Base-by-base conservation (phyloP, 441 rosid genomes). In the Biscutella laevigata region DNA sequence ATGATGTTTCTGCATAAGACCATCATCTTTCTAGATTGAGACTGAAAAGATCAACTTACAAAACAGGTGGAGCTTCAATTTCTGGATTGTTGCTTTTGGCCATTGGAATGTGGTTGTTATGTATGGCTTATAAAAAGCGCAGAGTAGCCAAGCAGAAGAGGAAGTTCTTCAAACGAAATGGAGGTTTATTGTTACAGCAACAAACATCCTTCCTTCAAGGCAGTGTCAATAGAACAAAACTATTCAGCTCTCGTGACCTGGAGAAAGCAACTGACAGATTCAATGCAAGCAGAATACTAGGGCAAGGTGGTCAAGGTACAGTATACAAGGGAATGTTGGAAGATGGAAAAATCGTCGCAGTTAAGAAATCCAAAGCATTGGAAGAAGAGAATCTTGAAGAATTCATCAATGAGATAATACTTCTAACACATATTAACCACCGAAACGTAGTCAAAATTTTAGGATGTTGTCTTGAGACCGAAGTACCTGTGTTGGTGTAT, bases 291-390 rank as follows among this genome's bases (percentile, higher is more conserved):
- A 60, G 75, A 53, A 55, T 77, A 59, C 45, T 68, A 0, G 77
- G 82, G 0, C 71, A 66, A 44, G 85, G 80, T 2, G 85, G 82
- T n/a, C n/a, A n/a, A n/a, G n/a, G n/a, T n/a, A n/a, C n/a, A n/a
- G n/a, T n/a, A n/a, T n/a, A n/a, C n/a, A 73, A 77, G 16, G 80
- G 82, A 1, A 77, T 80, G 79, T 36, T 77, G 9, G 67, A 58
- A 1, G 76, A 80, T 58, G 83, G 83, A 3, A 70, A 29, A 10
- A 67, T 77, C 11, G 71, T 77, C 9, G 81, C 81, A 1, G 72
- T 75, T 1, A 80, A 80, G 21, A 74, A 64, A 39, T 71, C 81
- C 4, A 64, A 61, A 40, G 43, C 49, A 27, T 33, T 75, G 4
- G 47, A 74, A 34, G 56, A 28, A 60, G 55, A 10, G 26, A 62